A percentile compares a stretch with the other conserved stretches of the same genome.
These are phyloP conservation scores for Fusarium euwallaceae DNA, from an alignment of 2,329 filamentous ascomycete species.

Conservation along the genomic window DNA sequence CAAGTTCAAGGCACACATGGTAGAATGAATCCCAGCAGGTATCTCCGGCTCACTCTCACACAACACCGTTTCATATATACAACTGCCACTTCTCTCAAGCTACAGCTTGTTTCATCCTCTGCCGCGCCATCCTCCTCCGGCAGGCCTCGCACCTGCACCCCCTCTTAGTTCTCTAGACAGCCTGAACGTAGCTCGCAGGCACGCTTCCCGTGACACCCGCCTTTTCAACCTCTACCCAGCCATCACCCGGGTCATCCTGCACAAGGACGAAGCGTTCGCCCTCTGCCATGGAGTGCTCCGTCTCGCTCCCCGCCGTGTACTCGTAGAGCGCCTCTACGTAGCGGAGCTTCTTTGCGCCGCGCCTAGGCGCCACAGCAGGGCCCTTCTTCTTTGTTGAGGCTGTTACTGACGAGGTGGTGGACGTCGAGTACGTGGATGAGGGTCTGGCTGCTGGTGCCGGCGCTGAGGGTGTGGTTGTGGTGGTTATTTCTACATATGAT, in stretches of 20 bases:
- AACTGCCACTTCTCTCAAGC: conserved; percentile 11
- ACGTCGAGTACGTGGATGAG: conserved; percentile 82
- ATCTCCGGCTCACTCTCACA: conserved; percentile 9
- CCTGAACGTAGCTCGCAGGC: conserved; percentile 91
- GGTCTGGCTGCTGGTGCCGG: conserved; percentile 69
- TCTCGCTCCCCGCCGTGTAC: conserved; percentile 86
- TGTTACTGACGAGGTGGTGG: conserved; percentile 57
- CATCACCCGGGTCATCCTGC: conserved; percentile 89
- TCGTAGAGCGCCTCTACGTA: conserved; percentile 96
- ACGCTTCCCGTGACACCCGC: conserved; percentile 89
- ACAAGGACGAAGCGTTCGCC: conserved; percentile 94
- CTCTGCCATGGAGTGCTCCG: conserved; percentile 90
- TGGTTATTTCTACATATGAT: conserved; percentile 80
- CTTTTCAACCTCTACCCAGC: conserved; percentile 97
- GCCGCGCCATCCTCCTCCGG: not conserved
- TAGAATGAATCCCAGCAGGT: conserved; percentile 21
- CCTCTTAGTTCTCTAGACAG: conserved; percentile 63
- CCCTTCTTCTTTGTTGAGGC: conserved; percentile 81
- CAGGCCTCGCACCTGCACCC: conserved; percentile 28
- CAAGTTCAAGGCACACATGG: not conserved
- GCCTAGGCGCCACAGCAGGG: conserved; percentile 88
- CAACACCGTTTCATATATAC: conserved; percentile 29
- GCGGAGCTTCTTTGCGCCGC: conserved; percentile 92
- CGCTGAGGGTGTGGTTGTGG: conserved; percentile 57
- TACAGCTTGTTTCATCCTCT: conserved; percentile 5